These are phyloP conservation scores for Stephanocyclus meneghinianus DNA, from an alignment of 352 stramenopile genomes.

Conservation along the genomic window DNA sequence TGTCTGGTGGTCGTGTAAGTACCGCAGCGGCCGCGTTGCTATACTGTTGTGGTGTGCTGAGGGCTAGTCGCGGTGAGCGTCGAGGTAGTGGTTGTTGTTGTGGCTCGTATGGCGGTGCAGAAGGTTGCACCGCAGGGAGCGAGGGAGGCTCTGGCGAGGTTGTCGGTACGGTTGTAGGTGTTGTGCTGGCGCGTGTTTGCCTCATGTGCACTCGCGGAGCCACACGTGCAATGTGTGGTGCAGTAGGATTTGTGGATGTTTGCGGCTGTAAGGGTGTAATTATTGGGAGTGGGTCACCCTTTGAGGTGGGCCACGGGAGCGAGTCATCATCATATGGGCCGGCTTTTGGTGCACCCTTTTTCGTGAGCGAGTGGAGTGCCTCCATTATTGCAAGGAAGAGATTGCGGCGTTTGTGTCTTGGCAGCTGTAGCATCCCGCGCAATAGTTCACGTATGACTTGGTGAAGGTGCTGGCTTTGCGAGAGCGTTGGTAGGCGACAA, in stretches of 20 bases:
- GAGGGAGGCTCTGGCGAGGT: too few relatives aligned
- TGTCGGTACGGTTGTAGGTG: neutral
- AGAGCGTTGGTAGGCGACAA: neutral
- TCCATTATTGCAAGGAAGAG: neutral
- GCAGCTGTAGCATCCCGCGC: neutral
- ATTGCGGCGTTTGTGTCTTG: neutral
- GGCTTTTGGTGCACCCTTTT: neutral
- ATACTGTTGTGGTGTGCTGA: neutral
- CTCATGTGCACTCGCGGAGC: neutral
- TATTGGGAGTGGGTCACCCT: neutral
- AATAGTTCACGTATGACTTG: conserved; percentile 1
- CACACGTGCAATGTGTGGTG: neutral
- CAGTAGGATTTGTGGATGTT: conserved; percentile 1
- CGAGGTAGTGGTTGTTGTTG: neutral
- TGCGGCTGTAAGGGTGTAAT: neutral
- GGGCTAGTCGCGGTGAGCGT: neutral
- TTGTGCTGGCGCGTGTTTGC: neutral
- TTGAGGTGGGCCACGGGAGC: conserved; percentile 2
- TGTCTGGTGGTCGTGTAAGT: neutral
- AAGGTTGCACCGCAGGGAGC: too few relatives aligned
- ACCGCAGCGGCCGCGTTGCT: neutral
- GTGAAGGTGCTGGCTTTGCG: neutral
- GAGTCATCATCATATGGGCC: neutral
- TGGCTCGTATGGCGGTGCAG: neutral
- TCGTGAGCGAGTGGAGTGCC: neutral